These are phyloP conservation scores for Acanthamoeba healyi DNA, from an alignment of 208 protist species.

Conservation along the genomic window DNA sequence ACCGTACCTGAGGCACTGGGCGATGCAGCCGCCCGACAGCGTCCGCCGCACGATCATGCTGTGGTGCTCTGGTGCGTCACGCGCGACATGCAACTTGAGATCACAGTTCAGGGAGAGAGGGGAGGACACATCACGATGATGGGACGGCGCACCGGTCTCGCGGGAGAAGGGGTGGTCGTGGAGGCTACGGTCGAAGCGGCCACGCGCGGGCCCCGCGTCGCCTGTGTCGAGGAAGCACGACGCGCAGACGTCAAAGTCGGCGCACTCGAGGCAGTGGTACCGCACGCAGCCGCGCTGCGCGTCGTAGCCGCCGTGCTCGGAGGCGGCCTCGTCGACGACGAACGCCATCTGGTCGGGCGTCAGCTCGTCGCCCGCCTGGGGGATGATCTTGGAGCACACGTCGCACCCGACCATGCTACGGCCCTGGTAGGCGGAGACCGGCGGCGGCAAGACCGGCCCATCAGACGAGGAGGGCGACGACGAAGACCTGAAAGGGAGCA, in stretches of 20 bases:
- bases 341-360: not conserved
- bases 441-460: too few species aligned
- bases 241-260: not conserved
- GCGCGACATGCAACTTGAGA: not conserved
- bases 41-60: not conserved
- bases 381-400: not conserved
- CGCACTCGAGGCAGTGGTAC: constrained; percentile 17
- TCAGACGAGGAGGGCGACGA: too few species aligned
- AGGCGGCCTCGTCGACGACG: not conserved
- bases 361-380: not conserved
- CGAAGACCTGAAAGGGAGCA: too few species aligned
- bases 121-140: not conserved
- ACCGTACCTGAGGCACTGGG: not conserved
- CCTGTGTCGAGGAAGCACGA: not conserved
- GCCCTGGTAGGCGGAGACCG: not conserved
- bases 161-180: constrained; percentile 14
- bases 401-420: not conserved
- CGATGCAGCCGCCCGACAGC: not conserved
- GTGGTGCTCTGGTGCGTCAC: not conserved
- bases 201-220: too few species aligned
- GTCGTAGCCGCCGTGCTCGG: too few species aligned
- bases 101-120: too few species aligned
- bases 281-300: not conserved
- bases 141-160: not conserved
- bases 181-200: not conserved